phyloP scores from a whole-genome alignment of 2,329 filamentous ascomycete species.

The Mycosphaerella sp. region DNA sequence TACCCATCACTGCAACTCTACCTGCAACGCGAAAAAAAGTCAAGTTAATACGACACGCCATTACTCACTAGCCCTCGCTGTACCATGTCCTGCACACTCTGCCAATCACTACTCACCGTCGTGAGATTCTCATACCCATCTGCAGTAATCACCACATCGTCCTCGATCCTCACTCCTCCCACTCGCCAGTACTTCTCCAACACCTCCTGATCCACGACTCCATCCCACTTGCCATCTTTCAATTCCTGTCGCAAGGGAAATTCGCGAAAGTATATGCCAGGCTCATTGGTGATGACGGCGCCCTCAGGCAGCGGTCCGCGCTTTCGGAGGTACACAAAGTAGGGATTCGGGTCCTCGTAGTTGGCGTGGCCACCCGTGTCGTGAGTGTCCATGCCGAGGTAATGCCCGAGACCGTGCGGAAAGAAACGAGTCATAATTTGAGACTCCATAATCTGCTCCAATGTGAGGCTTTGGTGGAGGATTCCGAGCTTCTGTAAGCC shows the following conservation, averaged over 20 bases:
- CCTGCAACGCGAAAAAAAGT: not conserved
- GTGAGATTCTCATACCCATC: slow-evolving; percentile 79
- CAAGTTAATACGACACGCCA: slow-evolving; percentile 1
- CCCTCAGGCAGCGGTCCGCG: slow-evolving; percentile 47
- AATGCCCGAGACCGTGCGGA: slow-evolving; percentile 47
- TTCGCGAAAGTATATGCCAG: slow-evolving; percentile 73
- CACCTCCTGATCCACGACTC: slow-evolving; percentile 59
- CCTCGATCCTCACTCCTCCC: slow-evolving; percentile 85
- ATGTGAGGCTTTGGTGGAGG: slow-evolving; percentile 38
- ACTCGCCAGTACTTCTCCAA: slow-evolving; percentile 67
- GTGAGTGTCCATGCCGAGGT: slow-evolving; percentile 49
- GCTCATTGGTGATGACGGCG: slow-evolving; percentile 89
- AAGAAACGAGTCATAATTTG: slow-evolving; percentile 46
- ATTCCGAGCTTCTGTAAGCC: slow-evolving; percentile 72
- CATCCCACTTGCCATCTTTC: slow-evolving; percentile 52
- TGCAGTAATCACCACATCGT: slow-evolving; percentile 75
- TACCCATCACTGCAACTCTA: not conserved
- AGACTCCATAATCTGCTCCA: slow-evolving; percentile 42
- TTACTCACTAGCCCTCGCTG: slow-evolving; percentile 4
- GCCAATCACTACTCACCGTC: slow-evolving; percentile 59
- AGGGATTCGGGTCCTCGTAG: slow-evolving; percentile 62
- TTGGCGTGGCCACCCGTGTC: slow-evolving; percentile 46
- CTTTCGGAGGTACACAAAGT: slow-evolving; percentile 83
- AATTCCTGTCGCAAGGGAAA: slow-evolving; percentile 67
- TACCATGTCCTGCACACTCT: slow-evolving; percentile 25